A percentile compares a stretch with the other conserved stretches of the same genome.
phyloP scores from a whole-genome alignment of 106 monocot genomes.

The Dendrobium huoshanense region DNA sequence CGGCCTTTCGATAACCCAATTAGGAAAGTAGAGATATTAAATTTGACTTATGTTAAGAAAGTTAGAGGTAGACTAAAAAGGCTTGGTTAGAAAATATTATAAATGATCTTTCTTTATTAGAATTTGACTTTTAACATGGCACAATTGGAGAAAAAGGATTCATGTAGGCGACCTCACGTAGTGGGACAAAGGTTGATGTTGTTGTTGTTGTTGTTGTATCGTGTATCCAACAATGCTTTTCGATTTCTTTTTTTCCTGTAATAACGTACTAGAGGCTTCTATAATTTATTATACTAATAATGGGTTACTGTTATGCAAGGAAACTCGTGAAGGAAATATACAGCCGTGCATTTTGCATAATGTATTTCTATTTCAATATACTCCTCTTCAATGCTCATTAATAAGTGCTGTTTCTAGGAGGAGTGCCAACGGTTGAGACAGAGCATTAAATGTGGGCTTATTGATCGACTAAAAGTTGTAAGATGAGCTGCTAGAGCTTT shows the following conservation, averaged over 20 bases:
- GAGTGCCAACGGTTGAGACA: slow-evolving; percentile 87
- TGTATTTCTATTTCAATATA: neutral
- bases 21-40: too few relatives aligned
- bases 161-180: too few relatives aligned
- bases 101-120: too few relatives aligned
- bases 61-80: too few relatives aligned
- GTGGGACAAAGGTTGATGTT: too few relatives aligned
- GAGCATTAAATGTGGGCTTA: slow-evolving; percentile 87
- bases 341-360: neutral
- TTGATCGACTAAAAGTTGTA: slow-evolving; percentile 79
- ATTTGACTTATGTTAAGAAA: too few relatives aligned
- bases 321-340: neutral
- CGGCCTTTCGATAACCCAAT: too few relatives aligned
- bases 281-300: neutral
- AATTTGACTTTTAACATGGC: too few relatives aligned
- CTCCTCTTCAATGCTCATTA: neutral
- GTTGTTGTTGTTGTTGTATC: too few relatives aligned
- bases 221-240: neutral
- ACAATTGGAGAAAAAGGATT: too few relatives aligned
- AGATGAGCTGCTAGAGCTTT: slow-evolving; percentile 3
- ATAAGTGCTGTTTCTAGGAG: slow-evolving; percentile 47
- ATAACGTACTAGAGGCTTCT: neutral
- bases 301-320: neutral
- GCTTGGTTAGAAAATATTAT: too few relatives aligned
- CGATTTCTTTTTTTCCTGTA: neutral